phyloP scores from a whole-genome alignment of 768 basidiomycete species.

The Suillus subalutaceus region DNA sequence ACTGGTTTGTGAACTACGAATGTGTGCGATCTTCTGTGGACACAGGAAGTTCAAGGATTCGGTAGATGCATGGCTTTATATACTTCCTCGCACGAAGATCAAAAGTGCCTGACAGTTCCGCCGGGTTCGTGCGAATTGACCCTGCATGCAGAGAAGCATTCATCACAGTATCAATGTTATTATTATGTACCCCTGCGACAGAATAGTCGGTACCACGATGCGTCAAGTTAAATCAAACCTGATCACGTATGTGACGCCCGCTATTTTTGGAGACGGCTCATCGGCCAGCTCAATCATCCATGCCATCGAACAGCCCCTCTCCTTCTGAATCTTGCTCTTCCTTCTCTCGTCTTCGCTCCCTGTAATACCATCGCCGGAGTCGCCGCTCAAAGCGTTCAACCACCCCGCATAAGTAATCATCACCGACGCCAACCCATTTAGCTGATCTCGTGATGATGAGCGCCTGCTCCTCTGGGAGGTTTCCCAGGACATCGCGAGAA shows the following conservation, averaged over 20 bases:
- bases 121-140: constrained; percentile 3
- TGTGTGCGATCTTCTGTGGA: background rate
- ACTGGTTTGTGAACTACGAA: background rate
- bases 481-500: constrained; percentile 67
- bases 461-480: constrained; percentile 52
- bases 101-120: background rate
- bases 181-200: too few species aligned
- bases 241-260: background rate
- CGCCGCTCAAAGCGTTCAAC: constrained; percentile 71
- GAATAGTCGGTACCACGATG: background rate
- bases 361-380: constrained; percentile 52
- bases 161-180: too few species aligned
- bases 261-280: constrained; percentile 1
- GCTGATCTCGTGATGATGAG: constrained; percentile 55
- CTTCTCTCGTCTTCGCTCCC: constrained; percentile 25
- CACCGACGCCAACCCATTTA: constrained; percentile 55
- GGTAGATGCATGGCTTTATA: background rate
- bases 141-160: background rate
- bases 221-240: background rate
- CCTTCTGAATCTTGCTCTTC: constrained; percentile 15
- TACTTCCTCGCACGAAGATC: constrained; percentile 12
- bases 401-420: constrained; percentile 53
- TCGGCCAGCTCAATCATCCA: background rate
- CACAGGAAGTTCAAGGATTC: background rate
- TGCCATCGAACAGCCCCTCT: background rate